These are phyloP conservation scores for Rhododendron simsii DNA, from an alignment of 148 eudicot genomes.

Conservation along the genomic window DNA sequence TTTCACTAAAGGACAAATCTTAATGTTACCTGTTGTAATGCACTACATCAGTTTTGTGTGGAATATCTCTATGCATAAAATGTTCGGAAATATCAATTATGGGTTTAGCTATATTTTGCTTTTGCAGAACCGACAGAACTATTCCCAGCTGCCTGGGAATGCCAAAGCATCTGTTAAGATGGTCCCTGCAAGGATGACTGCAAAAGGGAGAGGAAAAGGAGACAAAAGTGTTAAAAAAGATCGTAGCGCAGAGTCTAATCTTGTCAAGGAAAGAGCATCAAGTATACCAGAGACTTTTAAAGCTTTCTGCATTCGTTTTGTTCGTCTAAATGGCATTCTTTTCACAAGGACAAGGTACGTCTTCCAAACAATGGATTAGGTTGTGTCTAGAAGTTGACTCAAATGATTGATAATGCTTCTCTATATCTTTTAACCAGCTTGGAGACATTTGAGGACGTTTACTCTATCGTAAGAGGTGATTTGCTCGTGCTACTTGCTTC, in stretches of 20 bases:
- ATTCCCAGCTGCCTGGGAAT: slow-evolving; percentile 52
- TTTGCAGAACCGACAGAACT: slow-evolving; percentile 86
- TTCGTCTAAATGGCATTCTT: slow-evolving; percentile 84
- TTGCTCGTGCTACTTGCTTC: slow-evolving; percentile 64
- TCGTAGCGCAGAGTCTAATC: slow-evolving; percentile 32
- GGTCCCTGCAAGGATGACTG: slow-evolving; percentile 35
- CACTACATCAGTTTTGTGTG: neutral
- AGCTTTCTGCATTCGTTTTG: slow-evolving; percentile 60
- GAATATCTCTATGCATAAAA: neutral
- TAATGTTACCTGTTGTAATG: neutral
- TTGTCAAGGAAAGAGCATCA: slow-evolving; percentile 41
- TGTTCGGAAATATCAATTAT: neutral
- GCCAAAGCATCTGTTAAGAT: slow-evolving; percentile 47
- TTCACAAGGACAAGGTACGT: slow-evolving; percentile 93
- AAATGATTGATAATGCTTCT: slow-evolving; percentile 10
- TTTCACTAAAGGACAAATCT: neutral
- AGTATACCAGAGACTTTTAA: slow-evolving; percentile 41
- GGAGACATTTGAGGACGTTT: slow-evolving; percentile 84
- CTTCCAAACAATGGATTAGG: neutral
- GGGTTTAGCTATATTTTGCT: neutral
- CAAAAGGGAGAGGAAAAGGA: slow-evolving; percentile 67
- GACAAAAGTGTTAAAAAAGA: slow-evolving; percentile 57
- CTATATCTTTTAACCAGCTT: slow-evolving; percentile 43
- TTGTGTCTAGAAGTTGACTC: neutral
- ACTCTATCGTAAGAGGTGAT: slow-evolving; percentile 46